A percentile compares a stretch with the other conserved stretches of the same genome.
phyloP scores from a whole-genome alignment of 345 rosid genomes.

The Heritiera littoralis region DNA sequence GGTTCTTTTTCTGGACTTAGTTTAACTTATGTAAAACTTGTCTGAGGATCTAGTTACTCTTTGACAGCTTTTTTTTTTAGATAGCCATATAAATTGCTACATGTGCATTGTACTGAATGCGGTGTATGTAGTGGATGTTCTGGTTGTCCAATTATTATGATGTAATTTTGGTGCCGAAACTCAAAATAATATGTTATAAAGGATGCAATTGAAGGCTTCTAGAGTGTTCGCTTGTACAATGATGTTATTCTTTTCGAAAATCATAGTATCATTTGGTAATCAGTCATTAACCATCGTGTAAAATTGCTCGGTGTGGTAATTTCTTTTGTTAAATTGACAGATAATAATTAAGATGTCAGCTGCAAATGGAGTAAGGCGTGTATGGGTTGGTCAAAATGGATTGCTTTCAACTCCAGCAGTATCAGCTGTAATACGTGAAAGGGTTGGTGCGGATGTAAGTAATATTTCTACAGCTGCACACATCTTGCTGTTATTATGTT shows the following conservation, averaged over 20 bases:
- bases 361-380: slow-evolving; percentile 88
- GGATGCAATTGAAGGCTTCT: not conserved
- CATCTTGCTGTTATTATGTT: not conserved
- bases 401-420: slow-evolving; percentile 99
- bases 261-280: not conserved
- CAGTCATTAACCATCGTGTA: not conserved
- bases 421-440: slow-evolving; percentile 93
- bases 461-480: slow-evolving; percentile 2
- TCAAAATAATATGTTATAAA: not conserved
- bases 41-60: not conserved
- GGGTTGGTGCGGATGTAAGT: slow-evolving; percentile 87
- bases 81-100: not conserved
- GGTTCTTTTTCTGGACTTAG: not conserved
- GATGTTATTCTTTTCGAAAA: not conserved
- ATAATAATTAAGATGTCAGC: slow-evolving; percentile 93
- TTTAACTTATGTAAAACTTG: not conserved
- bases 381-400: slow-evolving; percentile 96
- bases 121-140: not conserved
- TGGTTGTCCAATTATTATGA: not conserved
- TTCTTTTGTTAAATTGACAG: slow-evolving; percentile 40
- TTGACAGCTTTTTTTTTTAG: not conserved
- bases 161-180: not conserved
- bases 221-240: not conserved
- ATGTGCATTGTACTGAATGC: not conserved
- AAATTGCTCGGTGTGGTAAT: not conserved